A percentile compares a stretch with the other conserved stretches of the same genome.
Evolutionary conservation across 768 basidiomycete species (phyloP).

Genomic region (Panaeolus cyanescens): DNA sequence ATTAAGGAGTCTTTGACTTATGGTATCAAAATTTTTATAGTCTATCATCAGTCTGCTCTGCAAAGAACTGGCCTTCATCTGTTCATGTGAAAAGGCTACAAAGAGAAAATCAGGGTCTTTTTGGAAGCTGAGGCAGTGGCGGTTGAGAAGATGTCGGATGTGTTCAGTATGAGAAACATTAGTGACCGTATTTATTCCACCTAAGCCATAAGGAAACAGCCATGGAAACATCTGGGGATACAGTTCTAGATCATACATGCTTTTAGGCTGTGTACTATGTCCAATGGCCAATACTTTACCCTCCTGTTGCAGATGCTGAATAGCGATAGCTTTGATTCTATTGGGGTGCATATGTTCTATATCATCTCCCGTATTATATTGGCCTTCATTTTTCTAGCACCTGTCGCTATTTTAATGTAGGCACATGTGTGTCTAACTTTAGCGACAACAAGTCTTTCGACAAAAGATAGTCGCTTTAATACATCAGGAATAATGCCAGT

Average conservation of each 20-base stretch:
- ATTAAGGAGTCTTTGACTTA: conserved; percentile 18
- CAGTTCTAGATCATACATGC: conserved; percentile 30
- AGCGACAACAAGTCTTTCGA: conserved; percentile 27
- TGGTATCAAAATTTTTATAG: conserved; percentile 21
- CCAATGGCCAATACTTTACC: conserved; percentile 28
- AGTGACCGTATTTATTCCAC: neutral
- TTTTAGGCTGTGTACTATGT: conserved; percentile 19
- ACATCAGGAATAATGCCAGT: conserved; percentile 13
- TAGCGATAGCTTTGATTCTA: conserved; percentile 18
- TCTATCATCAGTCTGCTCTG: conserved; percentile 26
- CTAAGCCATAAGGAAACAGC: conserved; percentile 5
- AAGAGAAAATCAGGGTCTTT: conserved; percentile 34
- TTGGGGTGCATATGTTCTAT: conserved; percentile 15
- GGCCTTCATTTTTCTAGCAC: conserved; percentile 24
- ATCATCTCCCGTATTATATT: conserved; percentile 22
- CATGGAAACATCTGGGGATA: conserved; percentile 41
- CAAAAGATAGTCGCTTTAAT: conserved; percentile 11
- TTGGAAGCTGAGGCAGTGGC: conserved; percentile 14
- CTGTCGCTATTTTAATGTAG: conserved; percentile 23
- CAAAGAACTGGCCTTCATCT: conserved; percentile 27
- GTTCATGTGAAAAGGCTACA: conserved; percentile 38
- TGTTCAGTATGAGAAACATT: conserved; percentile 17
- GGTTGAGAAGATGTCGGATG: conserved; percentile 23
- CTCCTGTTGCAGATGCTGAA: conserved; percentile 23
- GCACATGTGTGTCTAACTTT: conserved; percentile 22